Percentiles rank a stretch among this genome's conserved stretches.
These are phyloP conservation scores for Wickerhamiella siamensis DNA, from an alignment of 805 yeast genomes.

Conservation along the genomic window DNA sequence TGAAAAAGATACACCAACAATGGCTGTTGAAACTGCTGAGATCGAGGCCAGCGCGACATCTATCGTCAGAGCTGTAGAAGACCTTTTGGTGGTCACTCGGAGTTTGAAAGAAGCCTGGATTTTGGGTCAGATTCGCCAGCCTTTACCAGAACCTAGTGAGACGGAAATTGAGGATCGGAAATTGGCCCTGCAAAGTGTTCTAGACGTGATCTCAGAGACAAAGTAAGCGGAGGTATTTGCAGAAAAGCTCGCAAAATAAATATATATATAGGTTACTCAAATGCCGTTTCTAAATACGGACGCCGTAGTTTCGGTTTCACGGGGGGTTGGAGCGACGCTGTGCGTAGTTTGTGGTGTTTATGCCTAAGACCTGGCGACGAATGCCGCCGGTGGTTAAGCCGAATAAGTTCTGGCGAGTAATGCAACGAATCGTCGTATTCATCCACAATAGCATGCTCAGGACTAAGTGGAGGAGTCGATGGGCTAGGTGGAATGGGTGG, in stretches of 20 bases:
- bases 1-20: slow-evolving; percentile 22
- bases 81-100: slow-evolving; percentile 27
- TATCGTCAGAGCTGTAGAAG: slow-evolving; percentile 27
- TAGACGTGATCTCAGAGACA: background rate
- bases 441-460: background rate
- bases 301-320: slow-evolving; percentile 1
- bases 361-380: slow-evolving; percentile 3
- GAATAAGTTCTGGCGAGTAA: background rate
- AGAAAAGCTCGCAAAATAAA: no score
- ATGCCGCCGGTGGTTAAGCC: slow-evolving; percentile 1
- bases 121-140: slow-evolving; percentile 25
- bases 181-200: background rate
- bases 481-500: background rate
- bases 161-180: background rate
- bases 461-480: background rate
- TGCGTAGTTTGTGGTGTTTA: slow-evolving; percentile 10
- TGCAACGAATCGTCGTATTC: background rate
- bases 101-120: slow-evolving; percentile 31
- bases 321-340: slow-evolving; percentile 14
- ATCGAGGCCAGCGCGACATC: slow-evolving; percentile 27
- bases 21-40: slow-evolving; percentile 28
- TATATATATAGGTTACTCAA: background rate
- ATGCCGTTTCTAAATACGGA: background rate
- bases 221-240: background rate
- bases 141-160: slow-evolving; percentile 1